Evolutionary conservation across 108 stramenopile species (phyloP), one percentile per base, ranked within the genome.

Genomic region (Nitzschia sp.): DNA sequence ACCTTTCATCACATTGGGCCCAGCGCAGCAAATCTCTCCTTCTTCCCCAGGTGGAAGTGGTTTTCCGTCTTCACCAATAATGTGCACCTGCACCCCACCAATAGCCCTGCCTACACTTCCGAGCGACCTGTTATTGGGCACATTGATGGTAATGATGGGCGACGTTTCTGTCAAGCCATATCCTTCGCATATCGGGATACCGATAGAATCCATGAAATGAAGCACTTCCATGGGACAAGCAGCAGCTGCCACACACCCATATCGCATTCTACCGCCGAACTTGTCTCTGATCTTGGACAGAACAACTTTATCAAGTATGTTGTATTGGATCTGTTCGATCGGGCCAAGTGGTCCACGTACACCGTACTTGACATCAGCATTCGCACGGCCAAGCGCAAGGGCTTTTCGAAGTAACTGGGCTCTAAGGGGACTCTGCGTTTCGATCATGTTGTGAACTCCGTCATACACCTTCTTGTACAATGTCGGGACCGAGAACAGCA

Each of bases 401-500:
- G 95, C 93, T 29, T 63, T 66, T 60, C 77, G 48, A 91, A 97
- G 90, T 23, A 98, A 64, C 2, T 42, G 59, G 55, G 82, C 79
- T 34, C 85, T 78, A 2, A 90, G 28, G 1, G 87, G 87, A 55
- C 76, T 83, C 36, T 85, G 64, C 8, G 83, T 75, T 26, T 89
- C 76, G 71, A 96, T 86, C 53, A 85, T 76, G 59, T 94, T 95
- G 72, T 92, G 82, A 2, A 97, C 92, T 47, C 96, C 96, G 61
- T 97, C 98, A 69, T 94, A 96, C 17, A 98, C 92, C 19, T 81
- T 74, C 61, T 98, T 98, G 90, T 94, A 97, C 13, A 98, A 81
- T 24, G 95, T 92, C 24, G 98, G 98, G 0, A 98, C 98, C 2
- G 95, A 80, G 79, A 91, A 96, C 3, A 98, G 70, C 11, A 87